These are phyloP conservation scores for Eucalyptus tenuipes DNA, from an alignment of 345 rosid species.

Conservation along the genomic window DNA sequence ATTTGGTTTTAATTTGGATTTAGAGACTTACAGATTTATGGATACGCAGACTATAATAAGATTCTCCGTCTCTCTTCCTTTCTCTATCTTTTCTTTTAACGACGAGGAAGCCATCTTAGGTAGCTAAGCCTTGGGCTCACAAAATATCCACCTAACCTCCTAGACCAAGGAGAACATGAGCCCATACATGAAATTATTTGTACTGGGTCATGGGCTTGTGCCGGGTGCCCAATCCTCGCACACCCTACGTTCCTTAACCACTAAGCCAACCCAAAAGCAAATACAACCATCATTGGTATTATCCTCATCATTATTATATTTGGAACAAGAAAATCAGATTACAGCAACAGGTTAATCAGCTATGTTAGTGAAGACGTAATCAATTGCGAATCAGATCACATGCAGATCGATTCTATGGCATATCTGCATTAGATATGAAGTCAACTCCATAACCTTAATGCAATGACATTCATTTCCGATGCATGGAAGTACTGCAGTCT, in stretches of 20 bases:
- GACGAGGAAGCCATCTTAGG: neutral
- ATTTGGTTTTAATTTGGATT: neutral
- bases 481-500: neutral
- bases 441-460: neutral
- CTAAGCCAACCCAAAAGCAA: neutral
- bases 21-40: neutral
- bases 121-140: neutral
- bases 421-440: neutral
- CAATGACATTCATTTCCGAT: neutral
- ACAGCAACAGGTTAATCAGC: neutral
- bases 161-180: neutral
- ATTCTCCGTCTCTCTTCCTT: neutral
- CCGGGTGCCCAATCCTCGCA: neutral
- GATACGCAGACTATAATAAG: neutral
- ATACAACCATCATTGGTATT: neutral
- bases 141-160: neutral
- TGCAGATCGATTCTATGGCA: neutral
- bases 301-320: neutral
- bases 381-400: neutral
- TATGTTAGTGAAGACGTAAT: neutral
- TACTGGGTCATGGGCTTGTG: neutral
- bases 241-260: neutral
- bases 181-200: neutral
- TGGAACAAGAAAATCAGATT: neutral
- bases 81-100: neutral